These are phyloP conservation scores for Zasmidium citrigriseum DNA, from an alignment of 2,329 filamentous ascomycete genomes.

Conservation along the genomic window DNA sequence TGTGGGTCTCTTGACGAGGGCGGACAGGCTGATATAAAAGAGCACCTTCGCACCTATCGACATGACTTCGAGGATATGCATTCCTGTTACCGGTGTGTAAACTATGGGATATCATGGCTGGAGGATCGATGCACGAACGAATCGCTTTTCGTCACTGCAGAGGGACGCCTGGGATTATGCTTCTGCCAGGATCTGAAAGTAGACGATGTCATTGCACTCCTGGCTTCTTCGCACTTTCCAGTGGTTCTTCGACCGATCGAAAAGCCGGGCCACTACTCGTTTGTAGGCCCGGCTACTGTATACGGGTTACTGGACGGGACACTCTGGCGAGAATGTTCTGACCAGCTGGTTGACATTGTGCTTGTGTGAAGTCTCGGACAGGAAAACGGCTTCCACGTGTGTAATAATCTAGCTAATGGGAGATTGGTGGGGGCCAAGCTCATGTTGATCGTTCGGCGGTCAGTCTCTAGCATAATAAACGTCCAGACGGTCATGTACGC, in stretches of 20 bases:
- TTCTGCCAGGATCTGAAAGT: not conserved
- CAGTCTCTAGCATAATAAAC: no score
- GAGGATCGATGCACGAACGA: not conserved
- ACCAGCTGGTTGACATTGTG: no score
- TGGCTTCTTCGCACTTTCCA: not conserved
- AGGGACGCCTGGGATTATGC: not conserved
- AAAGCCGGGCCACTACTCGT: not conserved
- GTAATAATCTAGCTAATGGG: no score
- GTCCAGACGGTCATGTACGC: no score
- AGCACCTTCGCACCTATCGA: not conserved
- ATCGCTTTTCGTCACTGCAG: not conserved
- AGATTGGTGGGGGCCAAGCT: no score
- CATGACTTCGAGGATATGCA: no score
- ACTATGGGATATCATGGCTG: not conserved
- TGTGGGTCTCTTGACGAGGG: no score
- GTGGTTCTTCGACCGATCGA: not conserved
- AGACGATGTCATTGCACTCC: not conserved
- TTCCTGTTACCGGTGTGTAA: not conserved
- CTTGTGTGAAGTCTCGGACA: no score
- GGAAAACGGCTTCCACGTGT: no score
- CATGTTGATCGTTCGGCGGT: no score
- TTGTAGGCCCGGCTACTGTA: not conserved
- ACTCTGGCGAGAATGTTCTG: no score
- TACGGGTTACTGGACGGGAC: not conserved
- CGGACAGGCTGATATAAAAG: not conserved